phyloP scores from a whole-genome alignment of 1,139 yeast genomes.

The Casaregolazyma suthepensis region DNA sequence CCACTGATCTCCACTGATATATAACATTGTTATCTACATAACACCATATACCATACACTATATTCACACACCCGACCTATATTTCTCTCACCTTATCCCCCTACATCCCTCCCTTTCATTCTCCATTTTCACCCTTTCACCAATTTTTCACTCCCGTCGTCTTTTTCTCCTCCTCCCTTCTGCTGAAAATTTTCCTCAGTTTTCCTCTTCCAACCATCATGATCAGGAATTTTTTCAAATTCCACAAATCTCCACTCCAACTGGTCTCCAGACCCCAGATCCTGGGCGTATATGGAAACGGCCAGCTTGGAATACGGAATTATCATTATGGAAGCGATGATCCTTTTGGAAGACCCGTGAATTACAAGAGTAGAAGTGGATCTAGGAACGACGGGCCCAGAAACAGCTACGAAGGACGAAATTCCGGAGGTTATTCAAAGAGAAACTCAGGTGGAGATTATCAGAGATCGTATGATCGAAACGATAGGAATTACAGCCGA shows the following conservation, averaged over 20 bases:
- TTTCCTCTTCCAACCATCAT: neutral
- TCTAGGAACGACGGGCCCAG: neutral
- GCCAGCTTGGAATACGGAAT: neutral
- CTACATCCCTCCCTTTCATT: neutral
- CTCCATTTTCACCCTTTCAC: neutral
- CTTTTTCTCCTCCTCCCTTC: neutral
- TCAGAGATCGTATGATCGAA: neutral
- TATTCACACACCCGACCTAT: no score
- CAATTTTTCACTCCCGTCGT: no score
- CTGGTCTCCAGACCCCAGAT: neutral
- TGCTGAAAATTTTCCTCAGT: neutral
- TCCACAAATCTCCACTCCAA: neutral
- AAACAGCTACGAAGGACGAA: neutral
- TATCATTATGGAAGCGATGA: neutral
- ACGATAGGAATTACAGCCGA: constrained; percentile 1
- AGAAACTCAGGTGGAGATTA: neutral
- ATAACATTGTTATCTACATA: no score
- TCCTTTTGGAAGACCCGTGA: neutral
- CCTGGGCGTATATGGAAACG: neutral
- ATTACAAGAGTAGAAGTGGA: neutral
- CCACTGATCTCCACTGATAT: no score
- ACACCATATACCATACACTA: no score
- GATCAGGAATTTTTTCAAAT: neutral
- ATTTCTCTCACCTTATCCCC: no score
- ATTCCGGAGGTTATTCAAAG: neutral